These are phyloP conservation scores for Candida pseudoglaebosa DNA, from an alignment of 805 yeast species.

Conservation along the genomic window DNA sequence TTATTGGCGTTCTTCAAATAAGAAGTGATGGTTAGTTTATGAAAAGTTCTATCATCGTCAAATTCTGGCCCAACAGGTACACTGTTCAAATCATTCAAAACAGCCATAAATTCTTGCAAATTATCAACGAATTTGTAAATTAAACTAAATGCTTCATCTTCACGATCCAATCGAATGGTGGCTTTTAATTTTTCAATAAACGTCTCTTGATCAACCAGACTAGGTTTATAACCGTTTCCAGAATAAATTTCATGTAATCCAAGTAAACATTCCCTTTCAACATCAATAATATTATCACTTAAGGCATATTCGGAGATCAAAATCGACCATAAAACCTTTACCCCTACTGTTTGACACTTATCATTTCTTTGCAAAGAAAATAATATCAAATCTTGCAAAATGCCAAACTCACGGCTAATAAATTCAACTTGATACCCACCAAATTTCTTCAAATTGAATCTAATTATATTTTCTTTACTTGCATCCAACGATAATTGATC, in stretches of 20 bases:
- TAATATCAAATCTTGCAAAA: constrained; percentile 61
- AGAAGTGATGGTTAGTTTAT: constrained; percentile 69
- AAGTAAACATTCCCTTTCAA: constrained; percentile 59
- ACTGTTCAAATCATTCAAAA: constrained; percentile 60
- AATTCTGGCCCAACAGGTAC: constrained; percentile 82
- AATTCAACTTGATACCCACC: constrained; percentile 74
- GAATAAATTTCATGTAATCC: constrained; percentile 65
- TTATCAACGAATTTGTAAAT: constrained; percentile 50
- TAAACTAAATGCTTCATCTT: constrained; percentile 57
- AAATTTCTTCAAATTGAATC: constrained; percentile 58
- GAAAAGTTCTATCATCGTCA: constrained; percentile 83
- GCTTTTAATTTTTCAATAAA: constrained; percentile 50
- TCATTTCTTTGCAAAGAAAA: constrained; percentile 66
- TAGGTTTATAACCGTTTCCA: constrained; percentile 55
- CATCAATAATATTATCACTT: constrained; percentile 53
- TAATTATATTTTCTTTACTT: constrained; percentile 45
- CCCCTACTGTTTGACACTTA: constrained; percentile 58
- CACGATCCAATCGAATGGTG: constrained; percentile 52
- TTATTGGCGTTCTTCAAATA: constrained; percentile 72
- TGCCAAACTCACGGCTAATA: constrained; percentile 50
- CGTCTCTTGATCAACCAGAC: constrained; percentile 46
- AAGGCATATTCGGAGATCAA: constrained; percentile 62
- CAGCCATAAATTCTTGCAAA: constrained; percentile 57
- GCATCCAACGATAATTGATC: constrained; percentile 65
- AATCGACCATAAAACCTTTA: constrained; percentile 65